Evolutionary conservation across 2,329 filamentous ascomycete genomes (phyloP).

Genomic region (Cordyceps pruinosa): DNA sequence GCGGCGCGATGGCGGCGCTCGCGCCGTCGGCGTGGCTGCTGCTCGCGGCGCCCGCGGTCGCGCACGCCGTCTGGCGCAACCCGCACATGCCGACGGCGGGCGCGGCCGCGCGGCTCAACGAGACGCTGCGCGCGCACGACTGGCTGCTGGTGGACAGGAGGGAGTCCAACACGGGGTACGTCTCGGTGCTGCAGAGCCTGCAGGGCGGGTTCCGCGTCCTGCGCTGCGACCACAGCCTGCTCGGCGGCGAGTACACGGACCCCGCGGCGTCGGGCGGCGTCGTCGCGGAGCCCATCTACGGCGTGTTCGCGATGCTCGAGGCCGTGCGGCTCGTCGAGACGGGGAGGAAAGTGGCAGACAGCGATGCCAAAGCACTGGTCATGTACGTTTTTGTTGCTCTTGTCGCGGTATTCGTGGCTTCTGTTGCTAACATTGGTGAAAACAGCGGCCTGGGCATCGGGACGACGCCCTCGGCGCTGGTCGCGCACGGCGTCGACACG

Average conservation of each 20-base stretch:
- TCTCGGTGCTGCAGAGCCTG: conserved; percentile 78
- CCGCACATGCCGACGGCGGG: conserved; percentile 60
- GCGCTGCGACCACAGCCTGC: conserved; percentile 87
- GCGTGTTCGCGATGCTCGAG: conserved; percentile 93
- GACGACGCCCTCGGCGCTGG: conserved; percentile 79
- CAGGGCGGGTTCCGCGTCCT: conserved; percentile 69
- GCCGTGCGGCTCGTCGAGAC: conserved; percentile 74
- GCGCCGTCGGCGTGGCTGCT: conserved; percentile 63
- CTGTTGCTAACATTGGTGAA: not conserved
- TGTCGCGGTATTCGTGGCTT: no score
- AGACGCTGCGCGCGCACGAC: conserved; percentile 54
- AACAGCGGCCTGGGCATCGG: conserved; percentile 80
- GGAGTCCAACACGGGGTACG: conserved; percentile 85
- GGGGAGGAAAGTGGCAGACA: conserved; percentile 46
- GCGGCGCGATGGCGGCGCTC: conserved; percentile 56
- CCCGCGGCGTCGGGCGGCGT: conserved; percentile 35
- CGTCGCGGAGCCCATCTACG: conserved; percentile 82
- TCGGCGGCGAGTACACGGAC: conserved; percentile 84
- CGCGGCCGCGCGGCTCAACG: conserved; percentile 58
- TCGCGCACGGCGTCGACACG: conserved; percentile 82
- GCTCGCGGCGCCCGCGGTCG: conserved; percentile 62
- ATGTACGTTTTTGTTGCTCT: conserved; percentile 52
- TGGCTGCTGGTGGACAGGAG: conserved; percentile 73
- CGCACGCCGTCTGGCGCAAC: conserved; percentile 67
- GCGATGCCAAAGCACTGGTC: conserved; percentile 71